phyloP scores from a whole-genome alignment of 768 basidiomycete species.

The Russula sp. region DNA sequence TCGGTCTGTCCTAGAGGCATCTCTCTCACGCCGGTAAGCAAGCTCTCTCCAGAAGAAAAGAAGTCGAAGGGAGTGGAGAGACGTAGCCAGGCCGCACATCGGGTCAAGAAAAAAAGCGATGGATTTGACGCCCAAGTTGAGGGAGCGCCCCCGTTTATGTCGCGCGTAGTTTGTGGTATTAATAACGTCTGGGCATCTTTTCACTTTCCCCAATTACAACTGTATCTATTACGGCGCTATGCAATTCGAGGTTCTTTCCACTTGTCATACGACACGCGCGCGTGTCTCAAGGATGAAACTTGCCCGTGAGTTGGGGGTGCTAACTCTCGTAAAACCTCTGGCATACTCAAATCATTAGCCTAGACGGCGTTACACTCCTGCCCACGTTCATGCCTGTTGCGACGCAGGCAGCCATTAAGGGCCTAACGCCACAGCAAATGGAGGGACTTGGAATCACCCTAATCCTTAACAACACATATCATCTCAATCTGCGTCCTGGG shows the following conservation, averaged over 20 bases:
- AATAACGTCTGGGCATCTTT: no score
- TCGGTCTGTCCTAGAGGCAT: not conserved
- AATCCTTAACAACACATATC: conserved; percentile 88
- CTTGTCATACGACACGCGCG: conserved; percentile 75
- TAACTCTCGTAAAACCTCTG: conserved; percentile 6
- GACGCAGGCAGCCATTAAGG: conserved; percentile 89
- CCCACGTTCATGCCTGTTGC: conserved; percentile 95
- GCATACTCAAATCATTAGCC: conserved; percentile 5
- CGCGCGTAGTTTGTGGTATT: no score
- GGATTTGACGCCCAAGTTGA: not conserved
- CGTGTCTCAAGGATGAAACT: conserved; percentile 83
- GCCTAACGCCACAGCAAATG: conserved; percentile 79
- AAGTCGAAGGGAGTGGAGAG: no score
- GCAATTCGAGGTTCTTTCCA: conserved; percentile 79
- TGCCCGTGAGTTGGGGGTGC: conserved; percentile 48
- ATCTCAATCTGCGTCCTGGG: conserved; percentile 82
- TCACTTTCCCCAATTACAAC: not conserved
- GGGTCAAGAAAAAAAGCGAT: no score
- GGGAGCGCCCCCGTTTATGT: not conserved
- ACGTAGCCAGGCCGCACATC: no score
- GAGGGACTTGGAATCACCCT: conserved; percentile 77
- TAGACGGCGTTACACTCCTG: conserved; percentile 76
- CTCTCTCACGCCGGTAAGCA: not conserved
- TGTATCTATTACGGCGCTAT: conserved; percentile 34
- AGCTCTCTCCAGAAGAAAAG: not conserved